Evolutionary conservation across 768 basidiomycete species (phyloP), one percentile per base, ranked within the genome.

Genomic region (Lactarius quietus): DNA sequence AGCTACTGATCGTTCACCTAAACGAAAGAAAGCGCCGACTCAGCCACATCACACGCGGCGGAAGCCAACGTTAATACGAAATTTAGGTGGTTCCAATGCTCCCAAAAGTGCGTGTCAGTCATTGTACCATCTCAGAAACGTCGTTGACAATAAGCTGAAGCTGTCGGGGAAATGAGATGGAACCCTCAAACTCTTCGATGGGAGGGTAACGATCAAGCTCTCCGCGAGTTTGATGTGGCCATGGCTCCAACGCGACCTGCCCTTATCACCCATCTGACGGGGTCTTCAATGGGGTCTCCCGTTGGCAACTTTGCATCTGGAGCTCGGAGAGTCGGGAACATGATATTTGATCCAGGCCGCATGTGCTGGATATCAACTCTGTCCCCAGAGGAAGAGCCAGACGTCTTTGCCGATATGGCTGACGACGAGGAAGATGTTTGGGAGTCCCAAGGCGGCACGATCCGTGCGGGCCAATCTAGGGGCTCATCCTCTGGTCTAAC

Each of bases 81-180:
- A 95, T 77, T 77, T 95, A 29, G 89, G 90, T 67, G 86, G 87
- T 65, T 73, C 79, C 43, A 76, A 76, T 63, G 82, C 83, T 28
- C 82, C 92, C 14, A 95, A 93, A 84, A 87, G 93, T 95, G 68
- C 35, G 83, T 73, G 52, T 10, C 35, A 17, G 26, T 54, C 39
- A 3, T 48, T 52, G 6, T 52, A 64, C 57, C 58, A 45, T 63
- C 31, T 60, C 67, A 67, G 59, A 6, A n/a, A 38, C 35, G 17
- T 26, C 61, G 61, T 57, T 62, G 51, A 62, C 61, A 59, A 38
- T 29, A 33, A 12, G 28, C 67, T n/a, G 52, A 72, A 96, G 96
- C 93, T 54, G 85, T 96, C 63, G 95, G 94, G 26, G 93, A 95
- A 61, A 99, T 99, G 96, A 91, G 86, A 72, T 99, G 94, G 92